These are phyloP conservation scores for Cercospora sojina DNA, from an alignment of 2,329 filamentous ascomycete species.

Conservation along the genomic window DNA sequence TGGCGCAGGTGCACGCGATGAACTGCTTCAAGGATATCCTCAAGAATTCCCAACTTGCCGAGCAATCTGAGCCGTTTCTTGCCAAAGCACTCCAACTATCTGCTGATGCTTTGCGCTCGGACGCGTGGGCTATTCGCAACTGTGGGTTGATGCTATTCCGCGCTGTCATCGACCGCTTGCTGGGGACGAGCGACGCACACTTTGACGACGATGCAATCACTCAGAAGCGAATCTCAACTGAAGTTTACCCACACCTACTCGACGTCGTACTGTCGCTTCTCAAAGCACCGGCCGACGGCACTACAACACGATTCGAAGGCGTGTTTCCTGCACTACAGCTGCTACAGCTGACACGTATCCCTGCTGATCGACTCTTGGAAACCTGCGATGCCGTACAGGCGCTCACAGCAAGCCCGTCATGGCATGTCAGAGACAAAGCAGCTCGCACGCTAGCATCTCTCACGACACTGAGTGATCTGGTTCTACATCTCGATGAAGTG, in stretches of 20 bases:
- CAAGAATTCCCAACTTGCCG: constrained; percentile 73
- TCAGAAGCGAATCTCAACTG: constrained; percentile 63
- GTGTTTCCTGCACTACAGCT: constrained; percentile 84
- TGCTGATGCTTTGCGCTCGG: constrained; percentile 72
- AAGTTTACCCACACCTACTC: constrained; percentile 66
- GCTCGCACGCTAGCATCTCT: constrained; percentile 62
- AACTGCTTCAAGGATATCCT: constrained; percentile 94
- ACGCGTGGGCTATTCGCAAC: constrained; percentile 92
- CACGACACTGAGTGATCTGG: constrained; percentile 12
- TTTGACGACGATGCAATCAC: constrained; percentile 56
- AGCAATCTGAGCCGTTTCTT: constrained; percentile 70
- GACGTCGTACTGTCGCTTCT: constrained; percentile 64
- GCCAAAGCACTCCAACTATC: constrained; percentile 75
- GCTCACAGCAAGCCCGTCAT: constrained; percentile 68
- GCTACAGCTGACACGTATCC: constrained; percentile 68
- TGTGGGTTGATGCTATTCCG: constrained; percentile 87
- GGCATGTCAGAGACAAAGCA: constrained; percentile 80
- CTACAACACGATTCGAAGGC: constrained; percentile 53
- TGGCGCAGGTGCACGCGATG: constrained; percentile 91
- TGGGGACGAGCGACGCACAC: constrained; percentile 67
- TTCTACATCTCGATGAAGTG: constrained; percentile 14
- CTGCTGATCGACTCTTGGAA: constrained; percentile 54
- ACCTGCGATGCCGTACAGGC: constrained; percentile 60
- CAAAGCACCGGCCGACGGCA: constrained; percentile 18
- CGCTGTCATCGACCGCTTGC: constrained; percentile 74